Conservation (phyloP, 495 filamentous ascomycete species). For the Platismatia glauca region DNA sequence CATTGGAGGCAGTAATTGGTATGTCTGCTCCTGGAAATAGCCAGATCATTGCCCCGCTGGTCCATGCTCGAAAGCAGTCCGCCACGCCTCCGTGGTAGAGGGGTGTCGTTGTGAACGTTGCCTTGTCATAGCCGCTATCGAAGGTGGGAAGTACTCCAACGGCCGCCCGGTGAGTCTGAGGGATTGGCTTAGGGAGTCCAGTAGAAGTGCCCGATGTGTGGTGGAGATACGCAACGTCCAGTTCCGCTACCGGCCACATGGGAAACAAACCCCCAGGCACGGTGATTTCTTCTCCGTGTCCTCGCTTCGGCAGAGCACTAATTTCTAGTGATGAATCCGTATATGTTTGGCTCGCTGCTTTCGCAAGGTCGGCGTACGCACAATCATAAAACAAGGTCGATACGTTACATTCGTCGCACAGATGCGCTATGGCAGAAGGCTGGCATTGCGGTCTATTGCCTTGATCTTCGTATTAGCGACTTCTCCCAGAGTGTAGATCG, state of each 20-base stretch:
- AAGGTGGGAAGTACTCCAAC: constrained; percentile 42
- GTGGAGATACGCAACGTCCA: constrained; percentile 34
- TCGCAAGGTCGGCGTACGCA: constrained; percentile 24
- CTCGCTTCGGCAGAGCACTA: background rate
- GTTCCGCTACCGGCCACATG: constrained; percentile 4
- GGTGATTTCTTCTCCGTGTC: background rate
- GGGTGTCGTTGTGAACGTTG: constrained; percentile 53
- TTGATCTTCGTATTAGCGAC: background rate
- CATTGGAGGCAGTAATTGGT: constrained; percentile 42
- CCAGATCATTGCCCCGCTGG: constrained; percentile 42
- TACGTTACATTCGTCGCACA: constrained; percentile 34
- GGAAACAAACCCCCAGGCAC: background rate
- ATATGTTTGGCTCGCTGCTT: background rate
- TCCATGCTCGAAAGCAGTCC: constrained; percentile 48
- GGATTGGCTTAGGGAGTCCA: constrained; percentile 46
- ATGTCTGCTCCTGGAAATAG: constrained; percentile 41
- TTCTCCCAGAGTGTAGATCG: background rate
- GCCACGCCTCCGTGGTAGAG: constrained; percentile 54
- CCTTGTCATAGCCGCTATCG: constrained; percentile 19
- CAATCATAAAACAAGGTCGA: constrained; percentile 31
- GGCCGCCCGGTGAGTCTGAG: constrained; percentile 39
- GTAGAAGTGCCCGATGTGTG: constrained; percentile 48
- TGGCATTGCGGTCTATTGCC: constrained; percentile 40
- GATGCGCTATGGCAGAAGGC: constrained; percentile 33
- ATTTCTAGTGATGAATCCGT: background rate